A percentile compares a stretch with the other conserved stretches of the same genome.
These are phyloP conservation scores for Phaffomyces antillensis DNA, from an alignment of 805 yeast species.

Conservation along the genomic window DNA sequence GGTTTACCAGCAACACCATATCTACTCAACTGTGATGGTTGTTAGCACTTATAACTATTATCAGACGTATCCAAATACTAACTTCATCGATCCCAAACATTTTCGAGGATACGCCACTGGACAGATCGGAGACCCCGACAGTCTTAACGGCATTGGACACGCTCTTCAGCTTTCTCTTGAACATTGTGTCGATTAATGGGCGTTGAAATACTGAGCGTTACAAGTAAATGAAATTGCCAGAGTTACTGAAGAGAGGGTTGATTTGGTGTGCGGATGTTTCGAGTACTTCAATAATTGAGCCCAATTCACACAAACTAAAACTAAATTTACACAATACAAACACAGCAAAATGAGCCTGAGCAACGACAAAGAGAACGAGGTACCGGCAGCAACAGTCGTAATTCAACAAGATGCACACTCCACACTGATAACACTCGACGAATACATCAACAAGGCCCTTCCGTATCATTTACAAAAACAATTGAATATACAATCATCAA, in stretches of 20 bases:
- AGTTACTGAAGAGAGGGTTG: not conserved
- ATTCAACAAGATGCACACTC: slow-evolving; percentile 18
- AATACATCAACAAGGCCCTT: slow-evolving; percentile 28
- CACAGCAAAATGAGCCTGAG: too few species aligned
- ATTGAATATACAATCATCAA: slow-evolving; percentile 15
- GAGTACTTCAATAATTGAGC: too few species aligned
- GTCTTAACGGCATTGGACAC: slow-evolving; percentile 28
- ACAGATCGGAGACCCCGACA: slow-evolving; percentile 22
- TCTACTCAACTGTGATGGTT: slow-evolving; percentile 15
- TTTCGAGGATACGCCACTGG: slow-evolving; percentile 25
- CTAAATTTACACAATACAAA: too few species aligned
- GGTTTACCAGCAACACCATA: slow-evolving; percentile 64
- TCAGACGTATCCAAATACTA: slow-evolving; percentile 3
- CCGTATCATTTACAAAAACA: slow-evolving; percentile 30
- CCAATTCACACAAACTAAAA: too few species aligned
- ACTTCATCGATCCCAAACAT: slow-evolving; percentile 27
- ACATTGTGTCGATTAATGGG: slow-evolving; percentile 14
- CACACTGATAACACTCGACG: slow-evolving; percentile 29
- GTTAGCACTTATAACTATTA: not conserved
- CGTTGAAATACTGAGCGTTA: too few species aligned
- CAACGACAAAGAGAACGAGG: not conserved
- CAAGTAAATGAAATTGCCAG: not conserved
- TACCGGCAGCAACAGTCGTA: slow-evolving; percentile 16
- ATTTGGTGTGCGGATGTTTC: too few species aligned
- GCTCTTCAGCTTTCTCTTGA: slow-evolving; percentile 26